These are phyloP conservation scores for Eleusine coracana DNA, from an alignment of 176 grass and related monocot genomes.

Conservation along the genomic window DNA sequence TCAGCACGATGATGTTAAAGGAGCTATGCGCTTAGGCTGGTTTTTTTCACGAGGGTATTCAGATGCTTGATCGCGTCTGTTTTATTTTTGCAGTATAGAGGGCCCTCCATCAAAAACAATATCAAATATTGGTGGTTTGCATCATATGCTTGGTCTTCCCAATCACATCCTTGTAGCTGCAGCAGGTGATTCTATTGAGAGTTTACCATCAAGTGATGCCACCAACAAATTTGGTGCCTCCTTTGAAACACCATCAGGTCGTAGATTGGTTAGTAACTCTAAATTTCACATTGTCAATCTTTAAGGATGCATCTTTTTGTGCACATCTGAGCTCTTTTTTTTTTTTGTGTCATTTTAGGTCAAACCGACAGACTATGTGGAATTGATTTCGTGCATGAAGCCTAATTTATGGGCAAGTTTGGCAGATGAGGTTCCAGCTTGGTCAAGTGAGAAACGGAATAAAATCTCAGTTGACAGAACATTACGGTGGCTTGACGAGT, in stretches of 20 bases:
- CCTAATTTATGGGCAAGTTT: slow-evolving; percentile 87
- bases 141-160: slow-evolving; percentile 70
- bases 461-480: slow-evolving; percentile 89
- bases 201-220: slow-evolving; percentile 69
- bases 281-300: slow-evolving; percentile 11
- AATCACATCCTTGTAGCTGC: slow-evolving; percentile 75
- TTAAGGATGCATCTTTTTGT: slow-evolving; percentile 2
- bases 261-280: slow-evolving; percentile 60
- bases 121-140: slow-evolving; percentile 73
- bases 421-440: slow-evolving; percentile 90
- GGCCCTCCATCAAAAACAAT: slow-evolving; percentile 65
- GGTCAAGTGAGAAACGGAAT: slow-evolving; percentile 86
- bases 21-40: neutral
- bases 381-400: slow-evolving; percentile 76
- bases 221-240: slow-evolving; percentile 81
- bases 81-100: slow-evolving; percentile 60
- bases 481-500: slow-evolving; percentile 84
- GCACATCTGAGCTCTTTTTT: neutral
- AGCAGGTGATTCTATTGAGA: slow-evolving; percentile 77
- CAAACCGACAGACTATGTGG: slow-evolving; percentile 85
- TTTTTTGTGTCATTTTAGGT: slow-evolving; percentile 47
- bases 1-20: neutral
- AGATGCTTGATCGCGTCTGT: neutral
- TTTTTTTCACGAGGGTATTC: neutral
- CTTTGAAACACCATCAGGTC: slow-evolving; percentile 84